phyloP scores from a whole-genome alignment of 2,329 filamentous ascomycete species.

The Aureobasidium zeae region DNA sequence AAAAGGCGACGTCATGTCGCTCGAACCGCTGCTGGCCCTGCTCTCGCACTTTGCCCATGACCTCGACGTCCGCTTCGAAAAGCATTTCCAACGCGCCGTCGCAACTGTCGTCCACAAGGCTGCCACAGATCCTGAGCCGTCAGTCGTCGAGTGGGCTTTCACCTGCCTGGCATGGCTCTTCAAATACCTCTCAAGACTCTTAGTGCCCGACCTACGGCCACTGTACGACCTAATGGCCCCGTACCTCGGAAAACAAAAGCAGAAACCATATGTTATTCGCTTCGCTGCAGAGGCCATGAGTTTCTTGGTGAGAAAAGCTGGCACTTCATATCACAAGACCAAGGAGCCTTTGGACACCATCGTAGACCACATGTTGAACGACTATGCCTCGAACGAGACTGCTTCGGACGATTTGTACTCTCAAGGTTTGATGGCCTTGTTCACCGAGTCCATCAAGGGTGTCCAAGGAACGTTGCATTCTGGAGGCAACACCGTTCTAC shows the following conservation, averaged over 20 bases:
- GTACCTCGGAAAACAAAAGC: constrained; percentile 70
- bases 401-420: constrained; percentile 56
- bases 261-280: constrained; percentile 77
- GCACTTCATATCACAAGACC: constrained; percentile 65
- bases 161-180: constrained; percentile 89
- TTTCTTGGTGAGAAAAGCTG: constrained; percentile 85
- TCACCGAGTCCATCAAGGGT: constrained; percentile 68
- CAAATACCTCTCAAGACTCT: constrained; percentile 84
- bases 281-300: constrained; percentile 94
- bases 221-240: constrained; percentile 76
- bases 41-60: constrained; percentile 92
- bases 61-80: constrained; percentile 76
- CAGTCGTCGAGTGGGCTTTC: constrained; percentile 97
- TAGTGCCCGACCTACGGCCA: constrained; percentile 77
- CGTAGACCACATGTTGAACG: constrained; percentile 61
- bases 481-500: constrained; percentile 33
- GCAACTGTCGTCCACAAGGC: constrained; percentile 69
- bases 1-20: constrained; percentile 64
- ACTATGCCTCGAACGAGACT: constrained; percentile 52
- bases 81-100: constrained; percentile 70
- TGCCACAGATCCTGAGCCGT: constrained; percentile 59
- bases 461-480: constrained; percentile 51
- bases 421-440: constrained; percentile 84
- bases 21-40: constrained; percentile 83
- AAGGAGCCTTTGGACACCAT: constrained; percentile 57